Base-by-base conservation (phyloP, 2,329 filamentous ascomycete species). In the Trichothecium sympodiale region DNA sequence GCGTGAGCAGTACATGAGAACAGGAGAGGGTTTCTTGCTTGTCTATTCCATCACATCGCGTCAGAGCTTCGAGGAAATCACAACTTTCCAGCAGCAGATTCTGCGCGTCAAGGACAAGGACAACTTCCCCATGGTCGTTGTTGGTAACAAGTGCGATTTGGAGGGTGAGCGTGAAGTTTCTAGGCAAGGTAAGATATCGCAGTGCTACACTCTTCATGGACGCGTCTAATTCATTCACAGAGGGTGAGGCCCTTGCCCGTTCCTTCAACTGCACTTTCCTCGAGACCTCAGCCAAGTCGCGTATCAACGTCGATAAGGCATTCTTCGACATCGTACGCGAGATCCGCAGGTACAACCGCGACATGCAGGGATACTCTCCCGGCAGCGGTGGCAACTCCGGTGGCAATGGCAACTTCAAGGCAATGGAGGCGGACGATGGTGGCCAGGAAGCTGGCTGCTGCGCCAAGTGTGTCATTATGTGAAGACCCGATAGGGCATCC, bases 1-100 rank as follows among this genome's bases (percentile, higher is more conserved):
- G 91, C 77, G 91, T 57, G 91, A 98, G 69, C 91, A 96, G 67
- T 98, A 96, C 74, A 98, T 98, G 89, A 81, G 91, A 54, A 96
- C 89, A 17, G 91, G 91, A 57, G 91, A 98, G 65, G 91, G 91
- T 36, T 98, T 98, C 65, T 68, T 98, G 55, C 79, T 98, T 36
- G 87, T 96, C 54, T 96, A 96, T 72, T 94, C 88, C 48, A 98
- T 98, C 68, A 95, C 85, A 38, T 95, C 89, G 55, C 78, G 88
- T 55, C 88, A 95, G 64, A 94, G 85, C 53, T 96, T 95, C 55
- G 89, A 98, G 59, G 91, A 98, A 68, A 96, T 98, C 61, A 83
- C 87, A 64, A 94, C 87, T 33, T 96, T 96, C 66, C 88, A 96
- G 64, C 88, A 96, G 71, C 91, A 98, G 65, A 98, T 98, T 57